A percentile compares a stretch with the other conserved stretches of the same genome.
Conservation (phyloP, 345 rosid genomes). For the Eucalyptus tenuipes region DNA sequence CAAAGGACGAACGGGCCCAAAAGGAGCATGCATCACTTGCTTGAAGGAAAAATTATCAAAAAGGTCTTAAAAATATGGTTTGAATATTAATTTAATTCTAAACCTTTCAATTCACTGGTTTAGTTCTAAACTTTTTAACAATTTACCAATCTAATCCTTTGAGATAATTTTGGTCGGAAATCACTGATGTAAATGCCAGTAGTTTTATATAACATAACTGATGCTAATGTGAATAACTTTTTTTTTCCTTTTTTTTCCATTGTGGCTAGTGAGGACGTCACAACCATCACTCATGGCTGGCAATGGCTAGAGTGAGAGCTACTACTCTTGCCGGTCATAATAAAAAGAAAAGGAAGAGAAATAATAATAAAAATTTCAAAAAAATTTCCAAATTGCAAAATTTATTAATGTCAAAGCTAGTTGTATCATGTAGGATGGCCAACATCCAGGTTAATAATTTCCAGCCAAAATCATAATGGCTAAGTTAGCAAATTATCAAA, state of each 20-base stretch:
- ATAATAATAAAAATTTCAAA: too few relatives aligned
- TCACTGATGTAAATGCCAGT: accelerated
- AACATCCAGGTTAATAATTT: accelerated
- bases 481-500: accelerated
- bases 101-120: accelerated
- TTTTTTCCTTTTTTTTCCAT: too few relatives aligned
- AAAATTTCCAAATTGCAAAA: too few relatives aligned
- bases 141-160: accelerated
- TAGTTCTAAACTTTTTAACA: accelerated
- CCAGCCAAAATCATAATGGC: background rate
- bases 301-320: accelerated
- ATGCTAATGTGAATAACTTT: accelerated
- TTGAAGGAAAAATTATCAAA: background rate
- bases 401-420: accelerated
- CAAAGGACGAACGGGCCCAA: background rate
- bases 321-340: accelerated
- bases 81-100: too few relatives aligned
- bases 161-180: accelerated
- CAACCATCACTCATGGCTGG: too few relatives aligned
- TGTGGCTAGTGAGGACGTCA: background rate
- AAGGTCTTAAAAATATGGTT: accelerated
- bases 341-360: too few relatives aligned
- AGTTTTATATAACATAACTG: accelerated
- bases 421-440: accelerated
- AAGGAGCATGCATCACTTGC: background rate